A percentile compares a stretch with the other conserved stretches of the same genome.
Evolutionary conservation across 352 stramenopile genomes (phyloP).

Genomic region (Phytophthora citricola): DNA sequence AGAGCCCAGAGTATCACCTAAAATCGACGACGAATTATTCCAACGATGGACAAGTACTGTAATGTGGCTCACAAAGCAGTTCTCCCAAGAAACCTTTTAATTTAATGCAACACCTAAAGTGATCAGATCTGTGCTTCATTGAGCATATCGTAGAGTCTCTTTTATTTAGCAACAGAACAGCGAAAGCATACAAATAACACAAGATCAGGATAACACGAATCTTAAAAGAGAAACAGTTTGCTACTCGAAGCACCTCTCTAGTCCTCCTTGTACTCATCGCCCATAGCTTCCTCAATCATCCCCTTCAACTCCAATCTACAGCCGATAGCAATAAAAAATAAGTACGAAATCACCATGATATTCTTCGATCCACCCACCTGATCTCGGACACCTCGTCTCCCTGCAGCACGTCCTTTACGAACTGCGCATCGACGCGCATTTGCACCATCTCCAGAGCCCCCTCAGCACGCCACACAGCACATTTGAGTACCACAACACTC

Average conservation of each 20-base stretch:
- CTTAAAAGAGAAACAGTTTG: too few species aligned
- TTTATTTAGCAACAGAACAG: too few species aligned
- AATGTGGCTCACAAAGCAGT: too few species aligned
- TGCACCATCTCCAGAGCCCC: slow-evolving; percentile 96
- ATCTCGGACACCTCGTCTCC: slow-evolving; percentile 90
- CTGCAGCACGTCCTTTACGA: slow-evolving; percentile 88
- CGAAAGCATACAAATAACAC: too few species aligned
- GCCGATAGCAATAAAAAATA: slow-evolving; percentile 2
- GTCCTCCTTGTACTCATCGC: slow-evolving; percentile 90
- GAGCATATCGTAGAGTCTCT: too few species aligned
- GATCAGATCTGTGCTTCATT: too few species aligned
- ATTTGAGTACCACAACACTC: slow-evolving; percentile 96
- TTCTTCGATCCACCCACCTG: slow-evolving; percentile 38
- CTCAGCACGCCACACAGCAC: slow-evolving; percentile 96
- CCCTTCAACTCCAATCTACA: slow-evolving; percentile 82
- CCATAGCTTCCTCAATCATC: slow-evolving; percentile 91
- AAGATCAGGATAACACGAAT: too few species aligned
- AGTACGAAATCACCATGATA: not conserved
- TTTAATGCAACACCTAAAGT: too few species aligned
- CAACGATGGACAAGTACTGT: too few species aligned
- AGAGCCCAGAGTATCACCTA: too few species aligned
- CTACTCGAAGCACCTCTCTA: slow-evolving; percentile 29
- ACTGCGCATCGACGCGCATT: slow-evolving; percentile 86
- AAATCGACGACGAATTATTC: too few species aligned
- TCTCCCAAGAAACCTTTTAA: too few species aligned